Percentiles rank a stretch among this genome's conserved stretches.
Evolutionary conservation across 257 asterid species (phyloP).

Genomic region (Scutellaria galericulata): DNA sequence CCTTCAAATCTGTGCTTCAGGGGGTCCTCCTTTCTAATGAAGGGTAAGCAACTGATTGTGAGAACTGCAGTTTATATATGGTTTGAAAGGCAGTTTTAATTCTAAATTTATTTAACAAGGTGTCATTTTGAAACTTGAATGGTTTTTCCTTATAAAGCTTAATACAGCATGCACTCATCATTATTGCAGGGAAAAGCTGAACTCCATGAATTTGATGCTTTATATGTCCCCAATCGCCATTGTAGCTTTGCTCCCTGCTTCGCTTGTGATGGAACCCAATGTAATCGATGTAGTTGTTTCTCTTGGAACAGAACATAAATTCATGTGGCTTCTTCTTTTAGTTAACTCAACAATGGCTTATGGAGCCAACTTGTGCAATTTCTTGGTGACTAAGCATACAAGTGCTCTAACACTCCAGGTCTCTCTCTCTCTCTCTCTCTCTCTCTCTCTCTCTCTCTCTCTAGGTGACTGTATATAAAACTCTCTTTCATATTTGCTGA

Average conservation of each 20-base stretch:
- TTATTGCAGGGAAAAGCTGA: slow-evolving; percentile 85
- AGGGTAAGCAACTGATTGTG: slow-evolving; percentile 54
- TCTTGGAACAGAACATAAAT: slow-evolving; percentile 63
- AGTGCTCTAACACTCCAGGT: slow-evolving; percentile 98
- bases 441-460: slow-evolving; percentile 11
- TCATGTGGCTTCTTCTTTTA: slow-evolving; percentile 76
- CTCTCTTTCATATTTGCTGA: background rate
- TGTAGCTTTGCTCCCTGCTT: slow-evolving; percentile 75
- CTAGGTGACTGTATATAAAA: background rate
- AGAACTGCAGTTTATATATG: background rate
- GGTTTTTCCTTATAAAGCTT: too few relatives aligned
- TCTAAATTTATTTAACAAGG: too few relatives aligned
- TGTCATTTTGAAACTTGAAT: background rate
- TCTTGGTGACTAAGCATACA: slow-evolving; percentile 92
- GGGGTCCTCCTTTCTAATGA: slow-evolving; percentile 91
- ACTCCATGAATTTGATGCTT: slow-evolving; percentile 96
- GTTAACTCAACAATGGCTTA: slow-evolving; percentile 78
- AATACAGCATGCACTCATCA: slow-evolving; percentile 4
- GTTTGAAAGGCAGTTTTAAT: background rate
- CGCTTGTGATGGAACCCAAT: slow-evolving; percentile 80
- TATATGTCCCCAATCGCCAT: slow-evolving; percentile 95
- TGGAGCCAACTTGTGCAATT: slow-evolving; percentile 91
- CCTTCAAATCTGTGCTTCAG: slow-evolving; percentile 97
- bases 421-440: slow-evolving; percentile 28
- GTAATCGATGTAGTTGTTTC: slow-evolving; percentile 60